Evolutionary conservation across 2,329 filamentous ascomycete genomes (phyloP), one percentile per base, ranked within the genome.

Genomic region (Cercospora sp.): DNA sequence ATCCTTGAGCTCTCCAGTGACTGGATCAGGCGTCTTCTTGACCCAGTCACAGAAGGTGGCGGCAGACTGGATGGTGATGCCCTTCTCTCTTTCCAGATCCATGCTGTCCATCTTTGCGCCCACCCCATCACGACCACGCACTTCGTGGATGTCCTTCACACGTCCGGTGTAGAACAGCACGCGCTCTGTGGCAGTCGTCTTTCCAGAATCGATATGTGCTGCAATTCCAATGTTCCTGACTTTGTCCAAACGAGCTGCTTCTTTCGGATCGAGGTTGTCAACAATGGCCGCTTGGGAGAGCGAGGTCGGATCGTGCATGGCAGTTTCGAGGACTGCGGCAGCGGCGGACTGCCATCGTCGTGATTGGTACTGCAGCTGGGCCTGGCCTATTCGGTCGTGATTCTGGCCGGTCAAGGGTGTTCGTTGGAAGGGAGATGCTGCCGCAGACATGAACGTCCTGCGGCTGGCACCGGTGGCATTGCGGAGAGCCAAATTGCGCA

Each of bases 61-160:
- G 10, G 95, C 95, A 74, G 94, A 98, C 81, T 99, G 94, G 77
- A 99, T 99, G 67, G 95, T 99, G 80, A 99, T 99, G 76, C 95
- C 95, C 84, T 97, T 97, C 81, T 98, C 95, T 81, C 95, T 87
- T 83, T 99, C 95, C 74, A 99, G 85, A 75, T 99, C 95, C 95
- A 99, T 99, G 28, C 94, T 97, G 84, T 99, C 95, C 95, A 99
- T 99, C 85, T 99, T 99, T 69, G 95, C 95, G 72, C 95, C 95
- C 48, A 97, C 93, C 39, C 91, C 88, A 86, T 99, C 95, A 78
- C 94, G 94, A 68, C 93, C 93, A 77, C 95, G 89, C 53, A 99
- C 95, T 82, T 99, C 95, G 84, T 99, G 95, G 76, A 99, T 98
- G 33, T 92, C 87, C 79, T 96, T 96, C 82, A 97, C 97, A 78